Evolutionary conservation across 2,329 filamentous ascomycete genomes (phyloP).

Genomic region (Fusarium papillatum): DNA sequence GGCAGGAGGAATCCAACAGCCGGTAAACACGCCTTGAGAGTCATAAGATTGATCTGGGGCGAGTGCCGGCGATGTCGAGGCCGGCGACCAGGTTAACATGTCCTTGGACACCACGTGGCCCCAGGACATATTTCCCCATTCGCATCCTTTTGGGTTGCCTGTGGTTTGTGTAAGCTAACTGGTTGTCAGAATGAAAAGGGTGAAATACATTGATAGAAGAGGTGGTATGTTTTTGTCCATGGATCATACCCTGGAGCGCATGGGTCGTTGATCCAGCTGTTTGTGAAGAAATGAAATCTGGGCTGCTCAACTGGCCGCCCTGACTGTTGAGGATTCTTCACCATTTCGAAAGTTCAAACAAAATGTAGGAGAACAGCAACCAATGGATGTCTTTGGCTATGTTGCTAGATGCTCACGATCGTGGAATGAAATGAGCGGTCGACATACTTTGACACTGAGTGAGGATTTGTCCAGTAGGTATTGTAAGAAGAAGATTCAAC

Average conservation of each 20-base stretch:
- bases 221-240: slow-evolving; percentile 19
- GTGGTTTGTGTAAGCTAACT: neutral
- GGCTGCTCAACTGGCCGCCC: neutral
- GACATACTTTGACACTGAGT: neutral
- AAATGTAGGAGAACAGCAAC: neutral
- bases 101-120: slow-evolving; percentile 60
- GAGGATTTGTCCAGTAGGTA: neutral
- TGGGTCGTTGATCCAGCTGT: slow-evolving; percentile 28
- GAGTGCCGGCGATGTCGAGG: slow-evolving; percentile 45
- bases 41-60: slow-evolving; percentile 58
- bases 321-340: neutral
- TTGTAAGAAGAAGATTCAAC: neutral
- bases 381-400: no score
- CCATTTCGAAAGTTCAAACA: neutral
- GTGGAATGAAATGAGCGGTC: neutral
- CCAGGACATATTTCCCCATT: slow-evolving; percentile 57
- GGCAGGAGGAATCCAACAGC: slow-evolving; percentile 61
- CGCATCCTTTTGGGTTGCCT: slow-evolving; percentile 48
- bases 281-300: neutral
- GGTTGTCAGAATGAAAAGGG: neutral
- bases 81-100: slow-evolving; percentile 56
- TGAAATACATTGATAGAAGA: slow-evolving; percentile 27
- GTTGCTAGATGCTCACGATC: neutral
- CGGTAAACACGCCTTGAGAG: slow-evolving; percentile 64
- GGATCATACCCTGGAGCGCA: slow-evolving; percentile 26